Conservation (phyloP, 1,139 yeast species). For the Hyphopichia pseudoburtonii region DNA sequence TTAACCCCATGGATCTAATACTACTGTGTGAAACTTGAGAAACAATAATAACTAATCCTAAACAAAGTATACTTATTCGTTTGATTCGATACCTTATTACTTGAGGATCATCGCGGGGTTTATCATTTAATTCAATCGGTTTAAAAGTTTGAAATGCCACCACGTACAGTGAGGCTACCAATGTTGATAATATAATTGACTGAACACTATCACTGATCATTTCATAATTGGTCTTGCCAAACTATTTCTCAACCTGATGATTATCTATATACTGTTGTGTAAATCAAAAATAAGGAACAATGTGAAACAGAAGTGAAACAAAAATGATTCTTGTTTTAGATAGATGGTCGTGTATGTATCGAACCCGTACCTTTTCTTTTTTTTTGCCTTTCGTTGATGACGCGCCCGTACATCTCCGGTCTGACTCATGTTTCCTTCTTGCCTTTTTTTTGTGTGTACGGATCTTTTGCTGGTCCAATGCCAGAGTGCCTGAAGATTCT, state of each 20-base stretch:
- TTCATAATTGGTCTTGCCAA: not conserved
- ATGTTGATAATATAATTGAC: conserved; percentile 5
- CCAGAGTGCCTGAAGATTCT: conserved; percentile 18
- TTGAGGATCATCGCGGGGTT: conserved; percentile 46
- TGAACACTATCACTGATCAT: not conserved
- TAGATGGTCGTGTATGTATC: no score
- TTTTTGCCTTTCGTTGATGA: no score
- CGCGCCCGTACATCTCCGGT: no score
- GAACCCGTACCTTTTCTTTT: no score
- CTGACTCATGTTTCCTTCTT: no score
- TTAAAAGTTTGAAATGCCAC: conserved; percentile 30
- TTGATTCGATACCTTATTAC: conserved; percentile 37
- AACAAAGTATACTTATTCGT: conserved; percentile 36
- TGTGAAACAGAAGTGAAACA: no score
- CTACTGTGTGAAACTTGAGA: not conserved
- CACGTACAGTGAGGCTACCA: conserved; percentile 45
- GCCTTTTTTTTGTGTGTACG: conserved; percentile 1
- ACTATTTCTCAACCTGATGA: no score
- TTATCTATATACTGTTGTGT: no score
- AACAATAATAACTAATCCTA: conserved; percentile 12
- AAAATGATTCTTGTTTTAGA: no score
- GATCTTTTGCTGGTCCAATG: conserved; percentile 21
- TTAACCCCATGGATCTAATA: not conserved
- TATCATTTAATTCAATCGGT: conserved; percentile 22
- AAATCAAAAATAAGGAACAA: no score